Conservation (phyloP, 169 alveolate genomes). For the Amoebophrya sp. region DNA sequence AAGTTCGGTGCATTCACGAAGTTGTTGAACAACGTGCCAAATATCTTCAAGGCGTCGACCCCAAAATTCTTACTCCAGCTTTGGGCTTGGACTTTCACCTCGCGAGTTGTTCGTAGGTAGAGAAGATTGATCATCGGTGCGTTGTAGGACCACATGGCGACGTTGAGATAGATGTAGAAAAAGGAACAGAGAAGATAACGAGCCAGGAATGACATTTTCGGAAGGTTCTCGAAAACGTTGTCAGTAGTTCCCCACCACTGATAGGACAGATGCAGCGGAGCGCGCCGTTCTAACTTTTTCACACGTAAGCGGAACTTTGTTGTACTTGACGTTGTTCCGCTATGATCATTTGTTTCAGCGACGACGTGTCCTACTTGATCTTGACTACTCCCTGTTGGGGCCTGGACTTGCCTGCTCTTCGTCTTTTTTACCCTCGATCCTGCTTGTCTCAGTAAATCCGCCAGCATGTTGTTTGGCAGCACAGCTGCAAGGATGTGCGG, state of each 20-base stretch:
- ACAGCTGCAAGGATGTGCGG: too few relatives aligned
- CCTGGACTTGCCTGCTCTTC: not conserved
- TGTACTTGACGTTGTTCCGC: not conserved
- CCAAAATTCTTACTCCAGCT: not conserved
- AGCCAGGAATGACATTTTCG: not conserved
- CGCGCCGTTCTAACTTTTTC: too few relatives aligned
- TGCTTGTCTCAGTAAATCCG: too few relatives aligned
- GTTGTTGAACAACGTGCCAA: not conserved
- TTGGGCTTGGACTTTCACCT: slow-evolving; percentile 9
- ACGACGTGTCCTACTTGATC: too few relatives aligned
- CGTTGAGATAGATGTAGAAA: slow-evolving; percentile 9
- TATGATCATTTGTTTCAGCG: not conserved
- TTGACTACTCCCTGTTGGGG: not conserved
- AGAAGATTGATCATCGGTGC: slow-evolving; percentile 2
- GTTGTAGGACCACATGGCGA: not conserved
- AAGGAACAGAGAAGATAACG: not conserved
- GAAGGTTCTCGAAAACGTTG: not conserved
- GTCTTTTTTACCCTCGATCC: too few relatives aligned
- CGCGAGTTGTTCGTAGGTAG: not conserved
- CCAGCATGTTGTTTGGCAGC: too few relatives aligned
- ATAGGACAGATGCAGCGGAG: too few relatives aligned
- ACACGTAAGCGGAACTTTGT: too few relatives aligned
- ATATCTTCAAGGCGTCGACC: not conserved
- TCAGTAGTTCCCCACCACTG: too few relatives aligned
- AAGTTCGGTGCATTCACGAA: not conserved